phyloP scores from a whole-genome alignment of 495 filamentous ascomycete species.

The Tuber umbilicatum region DNA sequence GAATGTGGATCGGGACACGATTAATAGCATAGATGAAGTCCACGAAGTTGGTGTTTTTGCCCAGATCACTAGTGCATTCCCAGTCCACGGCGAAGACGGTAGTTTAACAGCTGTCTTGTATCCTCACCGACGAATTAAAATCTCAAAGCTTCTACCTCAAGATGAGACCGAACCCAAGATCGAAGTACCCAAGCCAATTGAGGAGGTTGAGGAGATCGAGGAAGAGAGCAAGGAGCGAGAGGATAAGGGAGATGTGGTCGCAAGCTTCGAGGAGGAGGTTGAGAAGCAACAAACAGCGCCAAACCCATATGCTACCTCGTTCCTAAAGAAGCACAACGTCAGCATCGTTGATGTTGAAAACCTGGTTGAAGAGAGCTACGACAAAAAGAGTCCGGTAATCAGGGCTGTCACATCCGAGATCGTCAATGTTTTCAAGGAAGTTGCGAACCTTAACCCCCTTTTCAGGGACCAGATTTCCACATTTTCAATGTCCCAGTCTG shows the following conservation, averaged over 20 bases:
- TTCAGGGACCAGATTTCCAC: conserved; percentile 97
- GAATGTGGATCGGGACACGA: conserved; percentile 81
- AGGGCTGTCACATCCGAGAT: conserved; percentile 93
- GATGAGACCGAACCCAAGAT: conserved; percentile 35
- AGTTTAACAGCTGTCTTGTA: conserved; percentile 88
- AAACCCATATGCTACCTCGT: conserved; percentile 73
- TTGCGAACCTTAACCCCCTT: conserved; percentile 84
- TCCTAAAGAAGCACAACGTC: conserved; percentile 82
- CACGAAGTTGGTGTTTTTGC: conserved; percentile 95
- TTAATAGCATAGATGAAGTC: conserved; percentile 79
- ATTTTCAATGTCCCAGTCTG: conserved; percentile 89
- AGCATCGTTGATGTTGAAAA: conserved; percentile 94
- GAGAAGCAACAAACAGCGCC: conserved; percentile 47
- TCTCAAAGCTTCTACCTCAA: conserved; percentile 71
- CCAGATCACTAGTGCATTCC: conserved; percentile 91
- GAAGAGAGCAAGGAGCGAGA: conserved; percentile 51
- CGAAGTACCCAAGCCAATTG: conserved; percentile 47
- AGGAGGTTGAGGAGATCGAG: conserved; percentile 57
- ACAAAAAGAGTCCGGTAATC: conserved; percentile 78
- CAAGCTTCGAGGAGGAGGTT: conserved; percentile 84
- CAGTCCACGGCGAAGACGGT: conserved; percentile 68
- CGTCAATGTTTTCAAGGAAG: conserved; percentile 95
- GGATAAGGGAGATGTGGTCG: conserved; percentile 87
- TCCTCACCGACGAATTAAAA: conserved; percentile 87
- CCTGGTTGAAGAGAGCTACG: conserved; percentile 74